Base-by-base conservation (phyloP, 2,329 filamentous ascomycete genomes). In the Madurella mycetomatis region DNA sequence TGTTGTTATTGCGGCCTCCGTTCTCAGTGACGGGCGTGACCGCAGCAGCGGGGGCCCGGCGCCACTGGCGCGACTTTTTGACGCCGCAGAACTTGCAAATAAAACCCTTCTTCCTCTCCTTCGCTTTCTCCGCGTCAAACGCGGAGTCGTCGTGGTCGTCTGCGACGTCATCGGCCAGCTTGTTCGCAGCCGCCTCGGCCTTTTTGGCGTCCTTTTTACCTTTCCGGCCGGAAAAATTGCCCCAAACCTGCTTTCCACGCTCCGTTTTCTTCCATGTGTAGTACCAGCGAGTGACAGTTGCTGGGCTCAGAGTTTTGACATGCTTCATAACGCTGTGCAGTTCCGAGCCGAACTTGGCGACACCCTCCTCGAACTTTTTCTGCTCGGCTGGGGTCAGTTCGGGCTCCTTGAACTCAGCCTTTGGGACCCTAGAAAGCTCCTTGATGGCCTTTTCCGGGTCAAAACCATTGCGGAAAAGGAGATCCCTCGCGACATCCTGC, bases 261-360 rank as follows among this genome's bases (percentile, higher is more conserved):
- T 87, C 81, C 0, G 90, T 90, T 72, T 97, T 97, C 74, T 99
- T 99, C 94, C 94, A 99, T 61, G 89, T 89, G 69, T 99, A 99
- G 72, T 97, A 99, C 67, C 88, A 95, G 3, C 94, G 88, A 25
- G 95, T 90, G 58, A 96, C 87, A 55, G 90, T 83, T 48, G 86
- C 85, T 58, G 91, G 85, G 41, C 83, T 84, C 62, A 94, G 83
- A 0, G 86, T 89, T 70, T 90, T 92, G 65, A 96, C 89, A 69
- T 96, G 88, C 62, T 88, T 85, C 60, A 86, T 90, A 56, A 97
- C 87, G 45, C 82, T 81, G 61, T 90, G 82, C 64, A 95, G 84
- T 71, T 99, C 94, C 0, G 92, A 96, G 18, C 94, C 94, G 66
- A 87, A 95, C 67, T 94, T 96, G 45, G 82, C 76, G 11, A 99